Percentiles rank a stretch among this genome's conserved stretches.
These are phyloP conservation scores for Aspergillus neoniger DNA, from an alignment of 2,329 filamentous ascomycete genomes.

Conservation along the genomic window DNA sequence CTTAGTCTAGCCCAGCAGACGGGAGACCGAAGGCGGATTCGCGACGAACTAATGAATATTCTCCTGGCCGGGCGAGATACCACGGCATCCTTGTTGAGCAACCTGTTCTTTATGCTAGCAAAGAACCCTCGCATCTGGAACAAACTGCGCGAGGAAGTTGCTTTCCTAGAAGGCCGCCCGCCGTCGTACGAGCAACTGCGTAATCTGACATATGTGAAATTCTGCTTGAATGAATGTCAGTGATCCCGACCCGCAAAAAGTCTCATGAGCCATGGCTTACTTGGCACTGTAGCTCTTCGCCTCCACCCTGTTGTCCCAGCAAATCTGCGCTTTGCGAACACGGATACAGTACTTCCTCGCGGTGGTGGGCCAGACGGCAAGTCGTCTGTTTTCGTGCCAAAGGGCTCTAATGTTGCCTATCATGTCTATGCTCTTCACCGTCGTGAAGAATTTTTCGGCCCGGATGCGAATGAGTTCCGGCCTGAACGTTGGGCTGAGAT, in stretches of 20 bases:
- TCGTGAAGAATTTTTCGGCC: constrained; percentile 51
- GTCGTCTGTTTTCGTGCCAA: constrained; percentile 64
- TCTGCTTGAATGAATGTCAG: constrained; percentile 30
- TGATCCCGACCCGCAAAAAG: no score
- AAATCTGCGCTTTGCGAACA: constrained; percentile 40
- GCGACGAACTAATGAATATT: constrained; percentile 51
- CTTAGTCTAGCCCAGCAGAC: constrained; percentile 49
- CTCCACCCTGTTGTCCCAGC: constrained; percentile 47
- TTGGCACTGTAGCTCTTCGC: constrained; percentile 35
- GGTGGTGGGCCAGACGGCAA: constrained; percentile 62
- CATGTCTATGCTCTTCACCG: constrained; percentile 72
- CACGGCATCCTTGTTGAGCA: constrained; percentile 47
- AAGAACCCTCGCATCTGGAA: constrained; percentile 39
- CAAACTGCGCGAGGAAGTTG: constrained; percentile 37
- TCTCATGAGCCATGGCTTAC: not conserved
- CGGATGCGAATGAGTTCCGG: constrained; percentile 48
- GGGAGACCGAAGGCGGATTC: constrained; percentile 45
- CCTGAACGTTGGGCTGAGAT: constrained; percentile 52
- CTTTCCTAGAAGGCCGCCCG: constrained; percentile 21
- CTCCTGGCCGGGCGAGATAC: constrained; percentile 56
- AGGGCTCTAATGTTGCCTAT: constrained; percentile 66
- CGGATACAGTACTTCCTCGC: constrained; percentile 43
- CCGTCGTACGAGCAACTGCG: constrained; percentile 28
- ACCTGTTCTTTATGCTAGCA: constrained; percentile 50
- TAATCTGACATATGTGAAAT: constrained; percentile 27